Evolutionary conservation across 495 filamentous ascomycete genomes (phyloP).

Genomic region (Penicillium canescens): DNA sequence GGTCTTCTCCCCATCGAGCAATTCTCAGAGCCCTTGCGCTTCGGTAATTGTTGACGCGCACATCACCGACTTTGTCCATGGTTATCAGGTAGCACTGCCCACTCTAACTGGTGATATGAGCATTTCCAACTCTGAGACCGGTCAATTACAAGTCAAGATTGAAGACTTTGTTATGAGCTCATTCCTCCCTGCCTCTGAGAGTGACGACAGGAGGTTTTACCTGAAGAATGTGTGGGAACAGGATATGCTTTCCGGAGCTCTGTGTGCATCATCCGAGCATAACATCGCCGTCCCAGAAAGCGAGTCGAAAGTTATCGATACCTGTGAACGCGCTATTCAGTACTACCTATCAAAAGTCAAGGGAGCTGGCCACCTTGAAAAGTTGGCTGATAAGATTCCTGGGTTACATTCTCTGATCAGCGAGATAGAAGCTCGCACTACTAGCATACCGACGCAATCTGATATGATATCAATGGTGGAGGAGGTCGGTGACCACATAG

Average conservation of each 20-base stretch:
- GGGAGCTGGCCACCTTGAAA: too few species aligned
- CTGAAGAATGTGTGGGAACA: not conserved
- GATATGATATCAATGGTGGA: too few species aligned
- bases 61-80: not conserved
- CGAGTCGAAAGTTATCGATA: too few species aligned
- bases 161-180: slow-evolving; percentile 7
- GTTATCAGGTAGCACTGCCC: not conserved
- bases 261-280: too few species aligned
- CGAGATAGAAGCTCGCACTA: too few species aligned
- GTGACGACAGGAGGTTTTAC: slow-evolving; percentile 1
- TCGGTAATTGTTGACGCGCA: not conserved
- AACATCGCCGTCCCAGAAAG: too few species aligned
- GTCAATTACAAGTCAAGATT: not conserved
- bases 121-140: slow-evolving; percentile 3
- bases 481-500: too few species aligned
- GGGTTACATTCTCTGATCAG: too few species aligned
- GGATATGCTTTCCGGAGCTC: slow-evolving; percentile 5
- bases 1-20: slow-evolving; percentile 18
- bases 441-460: too few species aligned
- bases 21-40: not conserved
- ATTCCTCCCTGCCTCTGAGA: not conserved
- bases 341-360: too few species aligned
- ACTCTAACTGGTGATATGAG: slow-evolving; percentile 2
- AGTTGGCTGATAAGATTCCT: too few species aligned
- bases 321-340: too few species aligned